Percentiles rank a stretch among this genome's conserved stretches.
These are phyloP conservation scores for Fomitopsis pulvina DNA, from an alignment of 768 basidiomycete genomes.

Conservation along the genomic window DNA sequence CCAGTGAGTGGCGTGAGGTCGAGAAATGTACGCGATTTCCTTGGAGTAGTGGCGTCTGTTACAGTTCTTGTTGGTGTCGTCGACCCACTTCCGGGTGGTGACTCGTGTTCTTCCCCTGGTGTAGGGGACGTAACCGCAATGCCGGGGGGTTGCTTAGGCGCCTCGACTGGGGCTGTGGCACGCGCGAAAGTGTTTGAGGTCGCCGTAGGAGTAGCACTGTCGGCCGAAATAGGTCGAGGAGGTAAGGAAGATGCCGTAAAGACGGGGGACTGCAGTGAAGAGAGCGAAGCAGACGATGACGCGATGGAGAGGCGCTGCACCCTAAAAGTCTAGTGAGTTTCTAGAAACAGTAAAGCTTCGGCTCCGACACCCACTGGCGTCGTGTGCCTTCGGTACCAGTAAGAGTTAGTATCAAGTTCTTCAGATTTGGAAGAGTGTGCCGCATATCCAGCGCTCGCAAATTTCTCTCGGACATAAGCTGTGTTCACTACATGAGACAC, in stretches of 20 bases:
- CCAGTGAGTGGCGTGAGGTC: conserved; percentile 58
- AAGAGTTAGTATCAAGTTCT: conserved; percentile 84
- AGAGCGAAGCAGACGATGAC: conserved; percentile 15
- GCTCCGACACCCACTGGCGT: conserved; percentile 32
- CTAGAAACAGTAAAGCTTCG: background rate
- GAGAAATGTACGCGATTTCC: conserved; percentile 35
- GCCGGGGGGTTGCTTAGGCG: background rate
- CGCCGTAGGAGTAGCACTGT: conserved; percentile 1
- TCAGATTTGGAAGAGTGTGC: conserved; percentile 95
- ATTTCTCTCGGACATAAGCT: conserved; percentile 92
- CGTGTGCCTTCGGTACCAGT: conserved; percentile 58
- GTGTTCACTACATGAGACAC: conserved; percentile 3
- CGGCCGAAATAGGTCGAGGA: background rate
- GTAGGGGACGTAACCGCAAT: background rate
- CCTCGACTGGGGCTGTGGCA: too few species aligned
- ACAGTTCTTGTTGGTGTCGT: conserved; percentile 45
- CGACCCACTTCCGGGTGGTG: conserved; percentile 47
- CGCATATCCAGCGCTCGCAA: conserved; percentile 87
- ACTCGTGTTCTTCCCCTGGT: conserved; percentile 14
- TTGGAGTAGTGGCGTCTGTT: conserved; percentile 5
- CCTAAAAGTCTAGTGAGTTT: conserved; percentile 6
- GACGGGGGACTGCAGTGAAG: conserved; percentile 15
- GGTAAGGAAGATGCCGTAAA: conserved; percentile 9
- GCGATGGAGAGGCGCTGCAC: conserved; percentile 3
- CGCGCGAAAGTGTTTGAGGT: too few species aligned